Evolutionary conservation across 202 grass and related monocot genomes (phyloP), one percentile per base, ranked within the genome.

Genomic region (Brachypodium distachyon): DNA sequence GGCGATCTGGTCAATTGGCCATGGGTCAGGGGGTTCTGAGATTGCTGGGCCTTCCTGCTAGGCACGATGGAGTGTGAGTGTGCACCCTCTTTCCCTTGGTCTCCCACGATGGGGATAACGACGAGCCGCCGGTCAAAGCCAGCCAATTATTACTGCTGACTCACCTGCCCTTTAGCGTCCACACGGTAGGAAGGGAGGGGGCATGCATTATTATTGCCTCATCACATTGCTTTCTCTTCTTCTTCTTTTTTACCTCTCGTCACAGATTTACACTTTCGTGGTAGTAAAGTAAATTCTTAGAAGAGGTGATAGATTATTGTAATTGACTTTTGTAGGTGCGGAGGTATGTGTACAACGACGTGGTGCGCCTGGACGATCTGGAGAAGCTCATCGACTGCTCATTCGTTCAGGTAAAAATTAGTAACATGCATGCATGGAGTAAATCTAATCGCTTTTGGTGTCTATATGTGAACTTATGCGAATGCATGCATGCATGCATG

Each of bases 301-400:
- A n/a, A n/a, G n/a, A n/a, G n/a, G n/a, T n/a, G n/a, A n/a, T n/a
- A n/a, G n/a, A n/a, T n/a, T n/a, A n/a, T n/a, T n/a, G n/a, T n/a
- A n/a, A n/a, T n/a, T n/a, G n/a, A n/a, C n/a, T n/a, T n/a, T n/a
- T 74, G 32, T 44, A 93, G 96, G 96, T 99, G 48, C 41, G 96
- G 48, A 81, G 96, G 83, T 99, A 99, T 74, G 96, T 99, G 46
- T 99, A 99, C 89, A 92, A 95, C 22, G 96, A 99, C 65, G 96
- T 99, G 66, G 96, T 99, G 32, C 82, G 96, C 18, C 86, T 99
- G 61, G 89, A 85, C n/a, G 96, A 95, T 77, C 96, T 99, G 0
- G 96, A 99, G 53, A 95, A 85, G 91, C 96, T 99, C 69, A 93
- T 99, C 72, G 96, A 99, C 81, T 99, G 96, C 83, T 95, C 96